Conservation (phyloP, 2,329 filamentous ascomycete genomes). For the Orbilia blumenaviensis region DNA sequence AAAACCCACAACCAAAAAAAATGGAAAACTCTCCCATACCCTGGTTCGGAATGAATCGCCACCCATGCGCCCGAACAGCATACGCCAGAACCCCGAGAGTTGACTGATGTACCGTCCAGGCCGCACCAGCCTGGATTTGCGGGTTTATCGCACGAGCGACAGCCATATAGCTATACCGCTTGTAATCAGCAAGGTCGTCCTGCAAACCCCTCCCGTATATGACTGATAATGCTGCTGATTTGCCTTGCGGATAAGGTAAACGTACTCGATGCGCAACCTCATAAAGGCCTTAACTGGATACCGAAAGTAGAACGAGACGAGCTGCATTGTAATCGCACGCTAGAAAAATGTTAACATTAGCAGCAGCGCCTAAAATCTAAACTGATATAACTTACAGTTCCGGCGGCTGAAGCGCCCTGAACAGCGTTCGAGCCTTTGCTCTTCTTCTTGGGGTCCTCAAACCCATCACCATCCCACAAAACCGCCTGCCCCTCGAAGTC, state of each 20-base stretch:
- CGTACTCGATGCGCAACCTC: conserved; percentile 85
- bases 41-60: conserved; percentile 77
- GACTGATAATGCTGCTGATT: background rate
- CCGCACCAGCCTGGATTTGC: conserved; percentile 62
- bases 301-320: conserved; percentile 89
- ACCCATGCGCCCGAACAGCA: conserved; percentile 75
- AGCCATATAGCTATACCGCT: conserved; percentile 17
- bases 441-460: conserved; percentile 46
- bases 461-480: conserved; percentile 33
- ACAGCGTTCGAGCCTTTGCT: conserved; percentile 46
- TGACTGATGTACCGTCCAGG: conserved; percentile 70
- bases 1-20: background rate
- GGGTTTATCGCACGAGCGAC: conserved; percentile 67
- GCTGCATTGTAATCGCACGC: conserved; percentile 79
- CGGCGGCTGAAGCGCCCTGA: conserved; percentile 48
- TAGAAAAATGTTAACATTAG: background rate
- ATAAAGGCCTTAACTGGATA: conserved; percentile 94
- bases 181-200: conserved; percentile 8
- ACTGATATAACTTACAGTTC: background rate
- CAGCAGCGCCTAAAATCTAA: background rate
- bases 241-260: conserved; percentile 55
- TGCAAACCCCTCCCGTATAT: background rate
- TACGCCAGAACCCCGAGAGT: conserved; percentile 75
- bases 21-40: no score
- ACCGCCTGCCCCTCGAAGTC: conserved; percentile 51